Percentiles rank a stretch among this genome's conserved stretches.
These are phyloP conservation scores for Sclerotiophoma versabilis DNA, from an alignment of 2,329 filamentous ascomycete species.

Conservation along the genomic window DNA sequence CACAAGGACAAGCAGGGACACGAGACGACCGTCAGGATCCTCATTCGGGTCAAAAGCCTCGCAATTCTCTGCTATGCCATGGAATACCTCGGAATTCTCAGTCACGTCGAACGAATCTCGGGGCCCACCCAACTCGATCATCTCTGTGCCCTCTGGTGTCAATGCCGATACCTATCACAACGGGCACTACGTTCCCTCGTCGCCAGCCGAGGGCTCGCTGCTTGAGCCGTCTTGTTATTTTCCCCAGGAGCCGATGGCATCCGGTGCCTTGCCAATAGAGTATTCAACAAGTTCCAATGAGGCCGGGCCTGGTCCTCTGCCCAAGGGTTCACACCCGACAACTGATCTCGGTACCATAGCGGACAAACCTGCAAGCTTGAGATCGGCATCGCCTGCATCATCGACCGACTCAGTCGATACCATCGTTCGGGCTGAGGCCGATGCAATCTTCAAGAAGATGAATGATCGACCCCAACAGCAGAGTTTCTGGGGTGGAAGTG, in stretches of 20 bases:
- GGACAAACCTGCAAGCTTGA: constrained; percentile 14
- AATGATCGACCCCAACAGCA: constrained; percentile 30
- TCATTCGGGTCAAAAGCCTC: constrained; percentile 25
- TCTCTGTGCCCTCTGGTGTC: constrained; percentile 24
- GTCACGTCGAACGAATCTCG: constrained; percentile 34
- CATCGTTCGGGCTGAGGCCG: constrained; percentile 34
- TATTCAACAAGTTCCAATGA: background rate
- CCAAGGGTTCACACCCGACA: constrained; percentile 9
- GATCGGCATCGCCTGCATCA: constrained; percentile 32
- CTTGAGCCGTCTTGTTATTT: constrained; percentile 40
- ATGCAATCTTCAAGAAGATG: constrained; percentile 37
- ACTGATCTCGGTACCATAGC: constrained; percentile 14
- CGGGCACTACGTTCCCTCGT: constrained; percentile 13
- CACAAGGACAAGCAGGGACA: constrained; percentile 21
- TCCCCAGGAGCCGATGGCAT: constrained; percentile 29
- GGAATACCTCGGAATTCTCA: constrained; percentile 32
- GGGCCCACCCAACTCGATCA: constrained; percentile 41
- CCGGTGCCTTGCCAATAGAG: constrained; percentile 22
- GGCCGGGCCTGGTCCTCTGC: constrained; percentile 10
- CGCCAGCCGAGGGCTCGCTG: constrained; percentile 32
- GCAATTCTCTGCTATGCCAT: constrained; percentile 12
- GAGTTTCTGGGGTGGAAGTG: constrained; percentile 24
- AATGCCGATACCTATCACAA: constrained; percentile 18
- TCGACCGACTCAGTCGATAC: constrained; percentile 31
- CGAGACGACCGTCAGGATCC: constrained; percentile 22